A percentile compares a stretch with the other conserved stretches of the same genome.
These are phyloP conservation scores for Candida arabinofermentans DNA, from an alignment of 805 yeast species.

Conservation along the genomic window DNA sequence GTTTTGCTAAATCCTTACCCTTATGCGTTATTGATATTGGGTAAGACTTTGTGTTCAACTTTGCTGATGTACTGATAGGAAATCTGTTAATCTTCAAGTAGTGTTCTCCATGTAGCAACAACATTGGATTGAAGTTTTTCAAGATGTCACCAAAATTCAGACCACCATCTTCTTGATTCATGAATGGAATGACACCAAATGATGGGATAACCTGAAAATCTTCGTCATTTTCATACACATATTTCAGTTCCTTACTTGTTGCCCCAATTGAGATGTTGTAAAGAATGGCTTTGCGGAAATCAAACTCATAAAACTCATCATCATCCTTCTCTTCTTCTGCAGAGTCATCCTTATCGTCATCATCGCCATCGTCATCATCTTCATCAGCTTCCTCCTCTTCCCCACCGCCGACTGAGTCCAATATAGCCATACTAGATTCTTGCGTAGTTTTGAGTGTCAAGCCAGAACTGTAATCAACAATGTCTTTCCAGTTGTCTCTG, in stretches of 20 bases:
- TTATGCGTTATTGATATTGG: conserved; percentile 80
- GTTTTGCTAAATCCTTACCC: conserved; percentile 36
- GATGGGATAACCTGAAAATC: conserved; percentile 86
- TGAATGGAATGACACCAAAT: conserved; percentile 84
- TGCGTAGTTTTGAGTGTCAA: conserved; percentile 57
- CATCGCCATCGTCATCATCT: conserved; percentile 42
- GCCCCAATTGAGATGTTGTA: conserved; percentile 93
- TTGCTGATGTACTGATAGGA: conserved; percentile 75
- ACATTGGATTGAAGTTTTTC: conserved; percentile 83
- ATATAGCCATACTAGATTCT: conserved; percentile 77
- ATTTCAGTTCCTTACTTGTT: conserved; percentile 66
- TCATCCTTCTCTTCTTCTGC: conserved; percentile 36
- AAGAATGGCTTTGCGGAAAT: conserved; percentile 67
- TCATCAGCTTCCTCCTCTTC: conserved; percentile 41
- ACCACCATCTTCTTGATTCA: conserved; percentile 57
- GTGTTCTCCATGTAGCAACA: conserved; percentile 93
- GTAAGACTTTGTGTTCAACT: conserved; percentile 52
- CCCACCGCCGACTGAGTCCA: conserved; percentile 53
- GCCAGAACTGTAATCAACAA: conserved; percentile 59
- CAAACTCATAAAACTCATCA: conserved; percentile 50
- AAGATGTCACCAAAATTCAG: conserved; percentile 58
- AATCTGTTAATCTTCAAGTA: conserved; percentile 70
- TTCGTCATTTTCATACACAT: conserved; percentile 69
- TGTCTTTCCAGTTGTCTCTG: conserved; percentile 59
- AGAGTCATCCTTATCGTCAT: conserved; percentile 42